These are phyloP conservation scores for Syzygium oleosum DNA, from an alignment of 345 rosid genomes.

Conservation along the genomic window DNA sequence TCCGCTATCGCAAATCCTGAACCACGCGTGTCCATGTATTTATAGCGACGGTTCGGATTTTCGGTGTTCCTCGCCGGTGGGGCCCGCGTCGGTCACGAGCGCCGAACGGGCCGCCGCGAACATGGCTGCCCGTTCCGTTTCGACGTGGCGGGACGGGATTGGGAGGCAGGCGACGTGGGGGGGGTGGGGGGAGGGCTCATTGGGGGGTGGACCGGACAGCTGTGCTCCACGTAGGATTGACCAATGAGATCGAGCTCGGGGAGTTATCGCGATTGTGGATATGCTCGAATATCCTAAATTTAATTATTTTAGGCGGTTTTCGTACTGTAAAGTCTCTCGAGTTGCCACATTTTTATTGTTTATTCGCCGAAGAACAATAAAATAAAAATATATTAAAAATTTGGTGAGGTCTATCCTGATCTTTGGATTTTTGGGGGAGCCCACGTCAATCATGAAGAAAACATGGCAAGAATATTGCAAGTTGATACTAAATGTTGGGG, in stretches of 20 bases:
- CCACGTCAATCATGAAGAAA: background rate
- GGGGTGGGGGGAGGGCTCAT: background rate
- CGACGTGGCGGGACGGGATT: slow-evolving; percentile 18
- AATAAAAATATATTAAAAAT: background rate
- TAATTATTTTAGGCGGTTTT: background rate
- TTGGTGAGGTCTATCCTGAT: background rate
- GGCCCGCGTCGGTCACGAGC: slow-evolving; percentile 6
- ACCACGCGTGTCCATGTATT: background rate
- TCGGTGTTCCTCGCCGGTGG: background rate
- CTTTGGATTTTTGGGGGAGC: background rate
- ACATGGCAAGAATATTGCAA: background rate
- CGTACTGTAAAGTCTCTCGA: background rate
- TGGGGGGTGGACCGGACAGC: slow-evolving; percentile 23
- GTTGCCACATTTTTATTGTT: background rate
- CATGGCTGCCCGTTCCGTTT: background rate
- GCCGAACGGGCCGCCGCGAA: slow-evolving; percentile 56
- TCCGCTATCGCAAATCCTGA: background rate
- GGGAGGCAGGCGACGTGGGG: background rate
- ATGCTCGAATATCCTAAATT: slow-evolving; percentile 16
- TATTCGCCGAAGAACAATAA: background rate
- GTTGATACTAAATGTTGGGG: background rate
- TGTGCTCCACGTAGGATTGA: slow-evolving; percentile 29
- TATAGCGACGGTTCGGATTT: background rate
- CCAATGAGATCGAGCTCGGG: slow-evolving; percentile 11
- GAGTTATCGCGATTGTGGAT: slow-evolving; percentile 10